Base-by-base conservation (phyloP, 371 early-diverging fungal species). In the Apophysomyces elegans region DNA sequence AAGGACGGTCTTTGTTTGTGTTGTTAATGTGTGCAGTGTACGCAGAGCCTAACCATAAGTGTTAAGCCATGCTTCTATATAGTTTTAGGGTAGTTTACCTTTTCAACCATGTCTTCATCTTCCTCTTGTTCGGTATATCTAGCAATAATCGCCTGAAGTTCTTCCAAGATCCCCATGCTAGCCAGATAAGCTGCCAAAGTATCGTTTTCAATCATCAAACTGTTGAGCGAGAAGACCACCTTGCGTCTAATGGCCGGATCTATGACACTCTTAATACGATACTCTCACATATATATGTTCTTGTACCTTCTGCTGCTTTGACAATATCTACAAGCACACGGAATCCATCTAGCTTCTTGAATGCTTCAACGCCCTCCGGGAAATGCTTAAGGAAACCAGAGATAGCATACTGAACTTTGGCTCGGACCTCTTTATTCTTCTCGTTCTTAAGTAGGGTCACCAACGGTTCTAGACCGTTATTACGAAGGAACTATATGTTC, bases 361-460 rank as follows among this genome's bases (percentile, higher is more conserved):
- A 89, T 47, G 83, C 86, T 4, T 81, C 67, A 21, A 92, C 72
- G 5, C 88, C 93, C 6, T 69, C 69, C n/a, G 81, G 72, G 59
- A 84, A 88, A 54, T 91, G 88, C 60, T 92, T 88, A 35, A 94
- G 72, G 37, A 90, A 84, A 32, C 93, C 87, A 43, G 95, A 93
- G 9, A 95, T 74, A 58, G 93, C 92, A 70, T 94, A 93, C 18
- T 90, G 74, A 13, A 89, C 88, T 69, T 94, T 96, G 56, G 85
- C 83, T 37, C 88, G 88, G 9, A 92, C 93, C 32, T 74, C 75
- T 13, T 70, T 62, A 32, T 84, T 84, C 11, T 78, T 46, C 36
- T 91, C 92, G 0, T 67, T 63, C 13, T 65, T 56, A 12, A 96
- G 73, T 6, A 89, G 59, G 2, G 68, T 65, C 35, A 95, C 64